phyloP scores from a whole-genome alignment of 768 basidiomycete genomes.

The Kwoniella mangroviensis region DNA sequence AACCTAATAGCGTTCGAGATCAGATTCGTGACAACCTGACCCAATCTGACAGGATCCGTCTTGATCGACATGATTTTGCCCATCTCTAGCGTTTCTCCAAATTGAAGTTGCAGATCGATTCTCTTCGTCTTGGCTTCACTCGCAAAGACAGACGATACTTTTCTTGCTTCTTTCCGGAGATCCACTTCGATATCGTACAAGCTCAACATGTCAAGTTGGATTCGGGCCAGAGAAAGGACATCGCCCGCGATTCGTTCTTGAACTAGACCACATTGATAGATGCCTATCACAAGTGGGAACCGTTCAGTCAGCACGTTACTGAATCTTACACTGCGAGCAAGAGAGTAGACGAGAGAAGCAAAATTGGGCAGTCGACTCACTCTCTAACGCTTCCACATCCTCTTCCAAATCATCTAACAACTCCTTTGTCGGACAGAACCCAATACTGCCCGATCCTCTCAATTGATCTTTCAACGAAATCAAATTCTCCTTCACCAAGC shows the following conservation, averaged over 20 bases:
- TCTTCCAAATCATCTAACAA: constrained; percentile 51
- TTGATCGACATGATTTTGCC: constrained; percentile 33
- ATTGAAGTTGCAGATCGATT: constrained; percentile 52
- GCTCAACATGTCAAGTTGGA: constrained; percentile 54
- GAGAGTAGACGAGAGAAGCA: too few relatives aligned
- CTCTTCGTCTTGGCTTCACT: constrained; percentile 53
- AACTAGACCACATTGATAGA: constrained; percentile 47
- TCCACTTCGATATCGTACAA: constrained; percentile 54
- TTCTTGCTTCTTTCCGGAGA: constrained; percentile 48
- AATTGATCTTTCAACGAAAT: constrained; percentile 42
- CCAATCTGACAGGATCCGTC: constrained; percentile 50
- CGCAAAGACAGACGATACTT: constrained; percentile 55
- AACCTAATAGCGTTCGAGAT: constrained; percentile 57
- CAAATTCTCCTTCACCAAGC: constrained; percentile 51
- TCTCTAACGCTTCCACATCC: constrained; percentile 56
- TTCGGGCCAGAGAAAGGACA: constrained; percentile 48
- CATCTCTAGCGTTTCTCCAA: constrained; percentile 51
- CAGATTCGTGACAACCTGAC: constrained; percentile 57
- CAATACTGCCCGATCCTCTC: constrained; percentile 19
- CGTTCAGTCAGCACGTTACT: too few relatives aligned
- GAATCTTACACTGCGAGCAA: too few relatives aligned
- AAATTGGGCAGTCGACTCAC: constrained; percentile 29
- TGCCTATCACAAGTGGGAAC: constrained; percentile 15
- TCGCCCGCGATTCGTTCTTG: constrained; percentile 57
- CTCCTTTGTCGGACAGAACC: constrained; percentile 42